Conservation (phyloP, 768 basidiomycete species). For the Pleurotus pulmonarius region DNA sequence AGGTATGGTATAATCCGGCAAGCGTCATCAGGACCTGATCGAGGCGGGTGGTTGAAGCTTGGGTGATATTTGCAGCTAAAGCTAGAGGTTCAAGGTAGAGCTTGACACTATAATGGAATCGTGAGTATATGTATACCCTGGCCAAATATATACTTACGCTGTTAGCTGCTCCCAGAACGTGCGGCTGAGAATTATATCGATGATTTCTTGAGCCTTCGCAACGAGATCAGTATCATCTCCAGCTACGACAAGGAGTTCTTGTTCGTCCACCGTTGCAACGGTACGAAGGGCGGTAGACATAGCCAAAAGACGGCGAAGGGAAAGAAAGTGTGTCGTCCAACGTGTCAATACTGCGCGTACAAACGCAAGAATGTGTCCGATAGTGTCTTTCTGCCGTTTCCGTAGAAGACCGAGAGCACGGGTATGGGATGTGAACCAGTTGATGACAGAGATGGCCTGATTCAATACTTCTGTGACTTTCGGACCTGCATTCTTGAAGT, state of each 20-base stretch:
- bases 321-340: conserved; percentile 27
- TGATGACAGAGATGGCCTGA: conserved; percentile 28
- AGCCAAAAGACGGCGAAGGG: no score
- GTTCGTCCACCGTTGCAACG: no score
- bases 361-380: conserved; percentile 12
- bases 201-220: conserved; percentile 19
- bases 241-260: conserved; percentile 10
- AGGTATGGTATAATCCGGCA: neutral
- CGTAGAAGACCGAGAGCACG: conserved; percentile 21
- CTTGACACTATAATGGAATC: conserved; percentile 10
- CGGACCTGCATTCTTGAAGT: conserved; percentile 23
- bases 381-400: conserved; percentile 16
- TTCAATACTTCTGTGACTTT: conserved; percentile 14
- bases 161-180: conserved; percentile 26
- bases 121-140: conserved; percentile 3
- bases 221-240: neutral
- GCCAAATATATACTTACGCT: conserved; percentile 13
- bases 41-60: conserved; percentile 8
- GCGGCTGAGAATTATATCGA: conserved; percentile 20
- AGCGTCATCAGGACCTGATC: conserved; percentile 9
- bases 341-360: conserved; percentile 23
- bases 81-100: conserved; percentile 17
- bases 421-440: conserved; percentile 32
- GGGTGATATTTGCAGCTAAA: conserved; percentile 13
- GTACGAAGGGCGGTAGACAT: no score